Percentiles rank a stretch among this genome's conserved stretches.
Evolutionary conservation across 2,329 filamentous ascomycete genomes (phyloP).

Genomic region (Penicillium oxalicum): DNA sequence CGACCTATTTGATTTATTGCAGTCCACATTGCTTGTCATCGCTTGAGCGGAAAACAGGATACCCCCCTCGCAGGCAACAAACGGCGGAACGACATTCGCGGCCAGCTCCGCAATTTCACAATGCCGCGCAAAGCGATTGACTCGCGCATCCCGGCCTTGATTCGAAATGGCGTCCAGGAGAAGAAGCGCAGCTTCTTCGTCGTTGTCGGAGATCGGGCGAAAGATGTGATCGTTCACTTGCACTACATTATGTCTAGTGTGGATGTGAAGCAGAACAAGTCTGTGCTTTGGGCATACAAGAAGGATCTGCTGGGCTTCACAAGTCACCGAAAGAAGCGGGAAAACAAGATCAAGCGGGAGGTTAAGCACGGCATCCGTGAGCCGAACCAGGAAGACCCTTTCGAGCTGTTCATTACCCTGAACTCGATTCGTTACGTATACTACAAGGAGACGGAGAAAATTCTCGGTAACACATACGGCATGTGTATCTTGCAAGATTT

Average conservation of each 20-base stretch:
- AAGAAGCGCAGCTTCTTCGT: conserved; percentile 99
- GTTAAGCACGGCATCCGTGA: conserved; percentile 92
- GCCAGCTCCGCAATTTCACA: conserved; percentile 19
- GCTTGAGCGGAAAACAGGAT: too few species aligned
- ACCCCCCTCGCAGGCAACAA: too few species aligned
- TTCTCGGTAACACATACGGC: conserved; percentile 93
- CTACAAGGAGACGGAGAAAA: conserved; percentile 99
- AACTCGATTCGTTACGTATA: conserved; percentile 98
- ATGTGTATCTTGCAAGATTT: conserved; percentile 99
- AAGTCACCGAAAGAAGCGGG: conserved; percentile 94
- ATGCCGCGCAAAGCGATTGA: conserved; percentile 58
- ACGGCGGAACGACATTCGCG: conserved; percentile 9
- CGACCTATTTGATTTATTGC: too few species aligned
- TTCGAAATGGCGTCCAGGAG: conserved; percentile 83
- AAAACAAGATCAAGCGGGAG: conserved; percentile 97
- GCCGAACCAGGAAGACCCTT: conserved; percentile 85
- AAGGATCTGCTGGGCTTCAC: conserved; percentile 93
- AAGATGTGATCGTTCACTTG: conserved; percentile 92
- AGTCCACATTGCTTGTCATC: too few species aligned
- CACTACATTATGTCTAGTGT: conserved; percentile 89
- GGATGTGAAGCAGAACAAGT: conserved; percentile 92
- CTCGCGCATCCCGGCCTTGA: conserved; percentile 82
- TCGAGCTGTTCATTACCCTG: conserved; percentile 93
- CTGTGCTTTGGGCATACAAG: conserved; percentile 97
- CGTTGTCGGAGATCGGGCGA: conserved; percentile 85